Evolutionary conservation across 179 eudicot genomes (phyloP).

Genomic region (Vitellaria paradoxa): DNA sequence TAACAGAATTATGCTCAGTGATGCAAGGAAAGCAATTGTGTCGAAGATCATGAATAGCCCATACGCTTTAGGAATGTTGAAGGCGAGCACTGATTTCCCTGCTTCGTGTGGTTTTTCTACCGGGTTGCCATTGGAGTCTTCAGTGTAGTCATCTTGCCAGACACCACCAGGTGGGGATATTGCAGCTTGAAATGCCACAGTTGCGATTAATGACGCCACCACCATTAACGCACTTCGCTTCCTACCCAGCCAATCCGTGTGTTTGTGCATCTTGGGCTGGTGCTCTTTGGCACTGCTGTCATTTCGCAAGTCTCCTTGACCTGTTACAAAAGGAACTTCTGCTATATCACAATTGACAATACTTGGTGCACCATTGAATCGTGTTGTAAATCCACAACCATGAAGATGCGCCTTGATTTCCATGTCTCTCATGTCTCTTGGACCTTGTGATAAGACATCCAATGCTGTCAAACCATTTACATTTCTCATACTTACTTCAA

Average conservation of each 20-base stretch:
- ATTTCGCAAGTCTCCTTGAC: not conserved
- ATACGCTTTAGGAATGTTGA: not conserved
- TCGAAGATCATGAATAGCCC: conserved; percentile 17
- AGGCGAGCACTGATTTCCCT: conserved; percentile 14
- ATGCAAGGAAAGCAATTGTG: conserved; percentile 19
- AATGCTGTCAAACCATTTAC: conserved; percentile 20
- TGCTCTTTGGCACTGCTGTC: not conserved
- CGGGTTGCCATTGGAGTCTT: not conserved
- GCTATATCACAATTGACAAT: not conserved
- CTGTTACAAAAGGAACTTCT: not conserved
- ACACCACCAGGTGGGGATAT: conserved; percentile 22
- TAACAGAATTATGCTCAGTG: conserved; percentile 18
- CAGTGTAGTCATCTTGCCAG: conserved; percentile 7
- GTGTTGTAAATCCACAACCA: not conserved
- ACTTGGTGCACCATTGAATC: not conserved
- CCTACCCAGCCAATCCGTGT: conserved; percentile 17
- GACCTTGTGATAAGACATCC: conserved; percentile 13
- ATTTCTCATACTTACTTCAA: conserved; percentile 5
- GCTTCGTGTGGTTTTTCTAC: not conserved
- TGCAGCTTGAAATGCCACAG: conserved; percentile 16
- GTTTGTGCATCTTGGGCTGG: conserved; percentile 9
- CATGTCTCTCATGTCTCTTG: conserved; percentile 17
- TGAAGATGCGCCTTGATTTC: conserved; percentile 18
- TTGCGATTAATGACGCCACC: conserved; percentile 19
- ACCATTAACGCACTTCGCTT: conserved; percentile 16